Evolutionary conservation across 495 filamentous ascomycete species (phyloP), one percentile per base, ranked within the genome.

Genomic region (Opeltia flavorubescens): DNA sequence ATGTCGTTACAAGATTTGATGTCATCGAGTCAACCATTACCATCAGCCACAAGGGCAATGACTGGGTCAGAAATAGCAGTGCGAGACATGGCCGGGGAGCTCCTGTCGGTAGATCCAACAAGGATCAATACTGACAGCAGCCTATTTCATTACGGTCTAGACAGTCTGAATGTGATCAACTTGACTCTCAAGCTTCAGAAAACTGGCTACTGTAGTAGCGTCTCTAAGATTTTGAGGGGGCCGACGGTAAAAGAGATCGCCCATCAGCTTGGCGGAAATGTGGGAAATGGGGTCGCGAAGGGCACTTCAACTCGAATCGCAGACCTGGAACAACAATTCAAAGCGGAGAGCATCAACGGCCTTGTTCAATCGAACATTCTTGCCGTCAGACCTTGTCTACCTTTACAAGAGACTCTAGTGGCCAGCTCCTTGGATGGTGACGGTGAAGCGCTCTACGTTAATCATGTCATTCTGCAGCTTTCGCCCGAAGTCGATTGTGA

Each of bases 341-440:
- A 78, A 2, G 62, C 74, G 5, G 83, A 58, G 9, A 49, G 53
- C 24, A 28, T 56, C 2, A 52, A 53, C 23, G 49, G 27, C 20
- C 47, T 66, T 42, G 41, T 49, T 9, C 20, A 43, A 0, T 24
- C 53, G 8, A 35, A 18, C 8, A 54, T 67, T 20, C 55, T 59
- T 24, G 52, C 58, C 29, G 42, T 69, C 15, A 58, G 59, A 9
- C 66, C 66, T 9, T 69, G 66, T 35, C 62, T 86, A 0, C 81
- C 87, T 11, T 66, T 89, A 2, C 88, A 95, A 59, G 84, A 91
- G 54, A 80, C 75, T 29, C 86, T 95, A 74, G 65, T 94, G 35
- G 78, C 78, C 0, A 76, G 81, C 42, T 91, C 89, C 70, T 48
- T 83, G 6, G 63, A 69, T 17, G 84, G 84, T 0, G 63, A 73